Evolutionary conservation across 768 basidiomycete genomes (phyloP).

Genomic region (Lactarius quietus): DNA sequence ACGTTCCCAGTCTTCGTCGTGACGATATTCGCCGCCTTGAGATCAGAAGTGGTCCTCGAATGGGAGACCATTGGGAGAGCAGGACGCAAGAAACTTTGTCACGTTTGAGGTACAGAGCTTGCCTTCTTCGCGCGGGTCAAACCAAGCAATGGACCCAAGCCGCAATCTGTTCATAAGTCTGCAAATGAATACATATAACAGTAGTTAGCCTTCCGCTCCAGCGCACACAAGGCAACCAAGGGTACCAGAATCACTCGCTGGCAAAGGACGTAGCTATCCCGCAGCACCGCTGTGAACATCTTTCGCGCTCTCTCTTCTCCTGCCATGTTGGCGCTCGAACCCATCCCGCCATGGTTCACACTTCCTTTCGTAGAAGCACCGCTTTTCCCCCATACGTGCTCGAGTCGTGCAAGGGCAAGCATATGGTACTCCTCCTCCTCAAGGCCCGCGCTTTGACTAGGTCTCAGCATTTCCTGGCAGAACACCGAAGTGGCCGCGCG

Average conservation of each 20-base stretch:
- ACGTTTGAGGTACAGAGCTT: constrained; percentile 65
- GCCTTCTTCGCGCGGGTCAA: constrained; percentile 66
- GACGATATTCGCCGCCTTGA: constrained; percentile 98
- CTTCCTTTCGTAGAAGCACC: constrained; percentile 42
- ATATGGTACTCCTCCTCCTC: constrained; percentile 71
- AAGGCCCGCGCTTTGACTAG: constrained; percentile 52
- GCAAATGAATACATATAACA: constrained; percentile 26
- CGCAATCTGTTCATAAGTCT: constrained; percentile 81
- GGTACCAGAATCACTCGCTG: constrained; percentile 55
- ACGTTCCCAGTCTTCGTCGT: constrained; percentile 97
- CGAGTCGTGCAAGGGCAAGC: constrained; percentile 57
- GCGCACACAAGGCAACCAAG: constrained; percentile 1
- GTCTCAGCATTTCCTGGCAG: constrained; percentile 61
- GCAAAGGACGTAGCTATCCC: constrained; percentile 87
- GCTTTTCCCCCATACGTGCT: constrained; percentile 74
- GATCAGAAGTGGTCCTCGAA: constrained; percentile 72
- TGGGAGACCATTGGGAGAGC: constrained; percentile 60
- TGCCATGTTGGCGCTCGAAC: constrained; percentile 41
- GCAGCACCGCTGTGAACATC: constrained; percentile 68
- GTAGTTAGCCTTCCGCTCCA: constrained; percentile 16
- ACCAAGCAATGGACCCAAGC: constrained; percentile 53
- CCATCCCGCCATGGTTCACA: constrained; percentile 35
- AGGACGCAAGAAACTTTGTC: constrained; percentile 74
- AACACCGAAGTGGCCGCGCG: constrained; percentile 60
- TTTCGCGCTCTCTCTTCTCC: constrained; percentile 75